These are phyloP conservation scores for Phytophthora lateralis DNA, from an alignment of 352 stramenopile species.

Conservation along the genomic window DNA sequence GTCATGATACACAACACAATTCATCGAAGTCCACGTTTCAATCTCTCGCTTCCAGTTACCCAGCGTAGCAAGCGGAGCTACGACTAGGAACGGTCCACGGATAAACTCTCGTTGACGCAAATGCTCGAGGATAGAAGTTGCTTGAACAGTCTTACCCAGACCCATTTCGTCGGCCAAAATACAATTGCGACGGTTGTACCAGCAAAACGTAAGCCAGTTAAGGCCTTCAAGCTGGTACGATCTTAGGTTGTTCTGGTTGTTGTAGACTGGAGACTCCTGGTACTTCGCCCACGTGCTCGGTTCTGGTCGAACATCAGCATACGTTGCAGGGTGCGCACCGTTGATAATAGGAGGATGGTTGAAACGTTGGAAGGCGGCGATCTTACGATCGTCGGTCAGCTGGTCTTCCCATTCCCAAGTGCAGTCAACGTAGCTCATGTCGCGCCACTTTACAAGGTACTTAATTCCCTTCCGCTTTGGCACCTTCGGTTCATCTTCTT, in stretches of 20 bases:
- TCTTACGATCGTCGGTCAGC: slow-evolving; percentile 90
- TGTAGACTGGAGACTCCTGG: slow-evolving; percentile 87
- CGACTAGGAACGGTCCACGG: slow-evolving; percentile 97
- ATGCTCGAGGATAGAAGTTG: slow-evolving; percentile 95
- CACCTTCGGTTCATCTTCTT: slow-evolving; percentile 45
- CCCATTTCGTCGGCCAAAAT: slow-evolving; percentile 91
- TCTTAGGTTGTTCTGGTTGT: slow-evolving; percentile 94
- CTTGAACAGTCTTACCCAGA: slow-evolving; percentile 92
- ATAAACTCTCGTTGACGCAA: slow-evolving; percentile 92
- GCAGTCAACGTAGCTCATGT: slow-evolving; percentile 90
- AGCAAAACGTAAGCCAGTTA: slow-evolving; percentile 98
- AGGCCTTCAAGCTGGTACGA: slow-evolving; percentile 99
- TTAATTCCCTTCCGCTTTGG: slow-evolving; percentile 86
- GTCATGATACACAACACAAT: slow-evolving; percentile 99
- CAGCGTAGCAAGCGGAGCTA: slow-evolving; percentile 97
- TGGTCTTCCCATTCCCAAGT: slow-evolving; percentile 92
- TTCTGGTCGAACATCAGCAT: slow-evolving; percentile 83
- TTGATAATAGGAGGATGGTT: slow-evolving; percentile 89
- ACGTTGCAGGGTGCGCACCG: slow-evolving; percentile 80
- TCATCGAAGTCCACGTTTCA: slow-evolving; percentile 98
- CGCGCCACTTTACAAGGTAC: slow-evolving; percentile 92
- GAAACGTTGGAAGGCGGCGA: slow-evolving; percentile 85
- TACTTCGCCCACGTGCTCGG: slow-evolving; percentile 89
- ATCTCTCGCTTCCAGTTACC: slow-evolving; percentile 99
- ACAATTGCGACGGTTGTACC: slow-evolving; percentile 96